Conservation (phyloP, 2,329 filamentous ascomycete genomes). For the Neocucurbitaria cava region DNA sequence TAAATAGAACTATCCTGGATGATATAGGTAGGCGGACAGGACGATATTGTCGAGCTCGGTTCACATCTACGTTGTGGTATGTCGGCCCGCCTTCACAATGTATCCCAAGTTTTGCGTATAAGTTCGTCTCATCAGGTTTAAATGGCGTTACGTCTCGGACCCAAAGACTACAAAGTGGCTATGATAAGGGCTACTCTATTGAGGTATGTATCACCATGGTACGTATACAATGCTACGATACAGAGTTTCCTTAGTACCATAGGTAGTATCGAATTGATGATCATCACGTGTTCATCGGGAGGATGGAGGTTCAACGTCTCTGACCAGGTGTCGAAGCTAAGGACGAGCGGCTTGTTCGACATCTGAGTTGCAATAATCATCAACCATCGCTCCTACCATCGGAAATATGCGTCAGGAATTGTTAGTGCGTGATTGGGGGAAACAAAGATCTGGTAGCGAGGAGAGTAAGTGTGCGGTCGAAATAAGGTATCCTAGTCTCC, state of each 20-base stretch:
- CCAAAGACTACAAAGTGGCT: too few relatives aligned
- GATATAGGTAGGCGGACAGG: too few relatives aligned
- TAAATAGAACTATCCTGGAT: too few relatives aligned
- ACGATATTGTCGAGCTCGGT: too few relatives aligned
- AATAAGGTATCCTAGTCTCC: constrained; percentile 18
- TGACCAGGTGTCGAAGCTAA: neutral
- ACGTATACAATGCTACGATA: neutral
- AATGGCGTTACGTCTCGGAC: neutral
- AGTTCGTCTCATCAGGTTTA: neutral
- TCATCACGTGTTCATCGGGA: constrained; percentile 3
- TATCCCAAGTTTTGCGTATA: neutral
- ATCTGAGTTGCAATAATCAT: neutral
- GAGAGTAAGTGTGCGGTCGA: constrained; percentile 15
- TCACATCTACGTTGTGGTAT: too few relatives aligned
- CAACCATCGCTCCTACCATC: neutral
- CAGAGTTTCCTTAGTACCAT: neutral
- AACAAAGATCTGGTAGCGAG: constrained; percentile 3
- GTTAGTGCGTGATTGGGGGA: neutral
- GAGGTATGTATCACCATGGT: neutral
- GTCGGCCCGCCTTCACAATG: neutral
- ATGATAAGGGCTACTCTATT: neutral
- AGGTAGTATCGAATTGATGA: constrained; percentile 2
- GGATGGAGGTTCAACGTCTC: neutral
- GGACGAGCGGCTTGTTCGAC: neutral
- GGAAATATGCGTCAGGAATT: constrained; percentile 5